Evolutionary conservation across 2,329 filamentous ascomycete genomes (phyloP).

Genomic region (Aspergillus pseudoglaucus): DNA sequence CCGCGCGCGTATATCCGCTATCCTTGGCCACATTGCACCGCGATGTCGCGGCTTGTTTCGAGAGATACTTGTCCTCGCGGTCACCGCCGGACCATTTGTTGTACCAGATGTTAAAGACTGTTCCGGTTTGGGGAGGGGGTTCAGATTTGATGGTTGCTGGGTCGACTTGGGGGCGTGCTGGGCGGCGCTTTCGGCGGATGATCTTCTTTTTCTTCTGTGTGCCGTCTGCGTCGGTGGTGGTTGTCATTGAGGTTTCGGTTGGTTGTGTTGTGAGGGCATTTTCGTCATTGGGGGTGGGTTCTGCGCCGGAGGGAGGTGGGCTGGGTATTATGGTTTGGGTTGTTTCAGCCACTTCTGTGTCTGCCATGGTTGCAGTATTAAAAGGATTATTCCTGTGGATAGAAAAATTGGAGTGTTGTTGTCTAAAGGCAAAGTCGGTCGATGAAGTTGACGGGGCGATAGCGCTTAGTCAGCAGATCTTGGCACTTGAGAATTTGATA

Average conservation of each 20-base stretch:
- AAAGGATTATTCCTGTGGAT: background rate
- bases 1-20: conserved; percentile 70
- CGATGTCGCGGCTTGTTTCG: conserved; percentile 71
- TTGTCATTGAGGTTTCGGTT: conserved; percentile 12
- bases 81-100: conserved; percentile 98
- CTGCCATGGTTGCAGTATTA: conserved; percentile 18
- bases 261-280: conserved; percentile 13
- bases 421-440: conserved; percentile 3
- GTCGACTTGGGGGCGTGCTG: conserved; percentile 86
- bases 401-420: background rate
- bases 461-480: conserved; percentile 4
- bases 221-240: conserved; percentile 9
- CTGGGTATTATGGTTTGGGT: conserved; percentile 46
- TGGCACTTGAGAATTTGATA: conserved; percentile 13
- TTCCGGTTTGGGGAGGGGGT: conserved; percentile 84
- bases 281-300: conserved; percentile 21
- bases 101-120: conserved; percentile 98
- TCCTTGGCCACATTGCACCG: conserved; percentile 83
- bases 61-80: conserved; percentile 82
- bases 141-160: conserved; percentile 74
- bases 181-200: conserved; percentile 81
- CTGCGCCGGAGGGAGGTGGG: conserved; percentile 41
- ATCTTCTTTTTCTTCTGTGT: conserved; percentile 72
- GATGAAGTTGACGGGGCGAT: background rate
- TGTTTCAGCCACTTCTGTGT: conserved; percentile 18